Conservation (phyloP, 306 rosid genomes). For the Malus sylvestris region DNA sequence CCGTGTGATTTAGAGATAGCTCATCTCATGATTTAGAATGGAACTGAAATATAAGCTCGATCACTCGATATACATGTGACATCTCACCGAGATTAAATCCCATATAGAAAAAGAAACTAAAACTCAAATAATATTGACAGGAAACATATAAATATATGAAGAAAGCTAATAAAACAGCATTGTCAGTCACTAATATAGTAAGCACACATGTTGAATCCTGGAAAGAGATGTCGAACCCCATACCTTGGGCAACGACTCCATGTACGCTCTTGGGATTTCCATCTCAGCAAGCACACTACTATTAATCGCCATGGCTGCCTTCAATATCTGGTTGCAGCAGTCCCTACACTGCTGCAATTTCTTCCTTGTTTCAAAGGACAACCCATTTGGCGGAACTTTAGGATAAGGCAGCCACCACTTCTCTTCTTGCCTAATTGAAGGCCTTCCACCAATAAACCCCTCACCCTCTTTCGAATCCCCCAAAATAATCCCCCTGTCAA, state of each 20-base stretch:
- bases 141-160: neutral
- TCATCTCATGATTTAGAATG: neutral
- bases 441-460: conserved; percentile 49
- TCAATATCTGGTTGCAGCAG: conserved; percentile 76
- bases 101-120: neutral
- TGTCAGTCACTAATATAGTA: neutral
- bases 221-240: neutral
- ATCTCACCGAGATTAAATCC: neutral
- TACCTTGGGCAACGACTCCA: conserved; percentile 82
- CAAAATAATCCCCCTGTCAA: conserved; percentile 57
- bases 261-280: conserved; percentile 69
- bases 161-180: neutral
- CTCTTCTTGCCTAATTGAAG: conserved; percentile 89
- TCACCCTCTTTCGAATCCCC: conserved; percentile 62
- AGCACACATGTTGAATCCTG: neutral
- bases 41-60: neutral
- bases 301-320: conserved; percentile 91
- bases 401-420: conserved; percentile 99
- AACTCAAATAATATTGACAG: neutral
- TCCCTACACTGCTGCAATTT: conserved; percentile 91
- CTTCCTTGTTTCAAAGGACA: conserved; percentile 66
- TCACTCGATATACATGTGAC: neutral
- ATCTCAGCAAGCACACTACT: conserved; percentile 81
- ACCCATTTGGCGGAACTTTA: conserved; percentile 67
- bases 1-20: neutral